phyloP scores from a whole-genome alignment of 1,284 basidiomycete species.

The Boletus holoroseus region DNA sequence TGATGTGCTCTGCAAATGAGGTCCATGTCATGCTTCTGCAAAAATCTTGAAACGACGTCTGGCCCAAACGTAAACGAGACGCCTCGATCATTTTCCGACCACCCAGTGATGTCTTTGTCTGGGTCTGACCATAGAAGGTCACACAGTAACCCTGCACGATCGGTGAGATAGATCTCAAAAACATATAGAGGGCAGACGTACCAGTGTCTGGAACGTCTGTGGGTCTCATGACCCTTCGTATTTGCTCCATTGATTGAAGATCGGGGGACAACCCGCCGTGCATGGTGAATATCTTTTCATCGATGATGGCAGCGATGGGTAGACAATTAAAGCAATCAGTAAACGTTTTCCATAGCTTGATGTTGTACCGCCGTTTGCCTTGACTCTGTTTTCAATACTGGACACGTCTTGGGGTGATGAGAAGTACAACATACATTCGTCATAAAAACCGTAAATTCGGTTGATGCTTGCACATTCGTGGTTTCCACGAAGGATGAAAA shows the following conservation, averaged over 20 bases:
- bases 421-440: slow-evolving; percentile 70
- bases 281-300: slow-evolving; percentile 97
- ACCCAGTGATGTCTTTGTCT: slow-evolving; percentile 98
- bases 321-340: slow-evolving; percentile 96
- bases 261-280: slow-evolving; percentile 93
- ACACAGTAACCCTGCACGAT: slow-evolving; percentile 73
- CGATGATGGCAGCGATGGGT: slow-evolving; percentile 93
- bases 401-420: not conserved
- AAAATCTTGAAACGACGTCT: slow-evolving; percentile 94
- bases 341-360: slow-evolving; percentile 97
- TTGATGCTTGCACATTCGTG: slow-evolving; percentile 95
- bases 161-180: slow-evolving; percentile 13
- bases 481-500: slow-evolving; percentile 92
- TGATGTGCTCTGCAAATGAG: slow-evolving; percentile 98
- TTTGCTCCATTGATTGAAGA: slow-evolving; percentile 99
- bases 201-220: slow-evolving; percentile 99
- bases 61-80: slow-evolving; percentile 99
- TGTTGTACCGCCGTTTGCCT: slow-evolving; percentile 97
- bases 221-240: slow-evolving; percentile 97
- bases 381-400: slow-evolving; percentile 16
- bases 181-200: slow-evolving; percentile 35
- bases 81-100: slow-evolving; percentile 99
- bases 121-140: slow-evolving; percentile 99
- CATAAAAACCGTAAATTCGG: slow-evolving; percentile 95
- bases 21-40: slow-evolving; percentile 99